Evolutionary conservation across 2,329 filamentous ascomycete species (phyloP), one percentile per base, ranked within the genome.

Genomic region (Phaeophleospora eucalypticola): DNA sequence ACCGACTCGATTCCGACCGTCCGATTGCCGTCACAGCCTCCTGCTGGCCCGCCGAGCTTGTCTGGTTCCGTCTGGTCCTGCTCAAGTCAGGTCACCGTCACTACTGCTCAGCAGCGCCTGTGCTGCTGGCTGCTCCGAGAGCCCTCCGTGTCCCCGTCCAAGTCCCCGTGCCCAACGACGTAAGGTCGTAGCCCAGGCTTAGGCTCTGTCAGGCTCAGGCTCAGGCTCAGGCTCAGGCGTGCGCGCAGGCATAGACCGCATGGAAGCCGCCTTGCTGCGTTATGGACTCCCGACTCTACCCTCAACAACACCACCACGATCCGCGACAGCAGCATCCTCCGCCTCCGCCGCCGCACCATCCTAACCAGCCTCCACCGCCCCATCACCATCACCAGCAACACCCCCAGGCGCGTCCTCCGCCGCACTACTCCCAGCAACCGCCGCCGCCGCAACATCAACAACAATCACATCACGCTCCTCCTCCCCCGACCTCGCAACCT

Each of bases 221-320:
- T n/a, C n/a, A n/a, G n/a, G n/a, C n/a, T n/a, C n/a, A n/a, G n/a
- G n/a, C n/a, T n/a, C n/a, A n/a, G n/a, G n/a, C n/a, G n/a, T n/a
- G n/a, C n/a, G n/a, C n/a, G n/a, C n/a, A n/a, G 39, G 51, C 49
- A 48, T 50, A 51, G 53, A 56, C 47, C 55, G 55, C 55, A 58
- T 58, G 55, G 41, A 46, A 44, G 38, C 40, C 41, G 46, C 43
- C 43, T 46, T 6, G 7, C 24, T 43, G 44, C 45, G 41, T 44
- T 42, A 59, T 59, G 57, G 57, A 60, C 48, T 38, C 49, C 51
- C 48, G 35, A 27, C 51, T 47, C 34, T 36, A 45, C 42, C 48
- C 48, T 16, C 42, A 42, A 27, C 42, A 42, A 27, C 42, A 43
- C 42, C 43, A 38, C 42, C 49, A 49, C 42, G 27, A 48, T 17